A percentile compares a stretch with the other conserved stretches of the same genome.
phyloP scores from a whole-genome alignment of 257 asterid genomes.

The Nemophila menziesii region DNA sequence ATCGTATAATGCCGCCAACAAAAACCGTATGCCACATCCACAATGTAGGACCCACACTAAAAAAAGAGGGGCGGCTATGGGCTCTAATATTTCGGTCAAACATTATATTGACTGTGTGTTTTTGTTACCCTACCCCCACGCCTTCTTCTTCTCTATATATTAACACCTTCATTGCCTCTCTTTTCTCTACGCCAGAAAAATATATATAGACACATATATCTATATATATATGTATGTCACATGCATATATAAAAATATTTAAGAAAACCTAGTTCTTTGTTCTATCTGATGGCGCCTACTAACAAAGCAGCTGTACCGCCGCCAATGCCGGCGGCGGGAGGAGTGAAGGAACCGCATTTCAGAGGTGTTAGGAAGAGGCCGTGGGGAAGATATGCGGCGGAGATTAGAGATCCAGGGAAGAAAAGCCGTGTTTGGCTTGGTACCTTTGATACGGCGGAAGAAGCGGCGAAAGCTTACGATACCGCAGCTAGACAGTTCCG shows the following conservation, averaged over 20 bases:
- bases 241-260: neutral
- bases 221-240: neutral
- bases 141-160: constrained; percentile 4
- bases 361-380: constrained; percentile 58
- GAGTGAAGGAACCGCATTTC: constrained; percentile 17
- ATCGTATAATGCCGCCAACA: neutral
- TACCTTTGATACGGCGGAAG: constrained; percentile 54
- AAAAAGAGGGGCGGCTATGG: constrained; percentile 12
- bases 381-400: constrained; percentile 57
- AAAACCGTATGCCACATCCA: neutral
- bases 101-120: constrained; percentile 5
- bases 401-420: constrained; percentile 48
- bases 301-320: constrained; percentile 23
- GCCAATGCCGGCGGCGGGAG: constrained; percentile 12
- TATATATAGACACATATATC: neutral
- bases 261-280: neutral
- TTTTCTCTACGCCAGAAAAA: neutral
- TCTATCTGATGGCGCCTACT: constrained; percentile 7
- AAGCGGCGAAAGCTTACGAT: constrained; percentile 57
- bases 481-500: constrained; percentile 48
- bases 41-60: neutral
- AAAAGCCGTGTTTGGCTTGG: constrained; percentile 56
- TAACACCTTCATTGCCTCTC: neutral
- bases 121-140: neutral
- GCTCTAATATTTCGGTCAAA: constrained; percentile 3